Evolutionary conservation across 1,284 basidiomycete species (phyloP).

Genomic region (Ustilago loliicola): DNA sequence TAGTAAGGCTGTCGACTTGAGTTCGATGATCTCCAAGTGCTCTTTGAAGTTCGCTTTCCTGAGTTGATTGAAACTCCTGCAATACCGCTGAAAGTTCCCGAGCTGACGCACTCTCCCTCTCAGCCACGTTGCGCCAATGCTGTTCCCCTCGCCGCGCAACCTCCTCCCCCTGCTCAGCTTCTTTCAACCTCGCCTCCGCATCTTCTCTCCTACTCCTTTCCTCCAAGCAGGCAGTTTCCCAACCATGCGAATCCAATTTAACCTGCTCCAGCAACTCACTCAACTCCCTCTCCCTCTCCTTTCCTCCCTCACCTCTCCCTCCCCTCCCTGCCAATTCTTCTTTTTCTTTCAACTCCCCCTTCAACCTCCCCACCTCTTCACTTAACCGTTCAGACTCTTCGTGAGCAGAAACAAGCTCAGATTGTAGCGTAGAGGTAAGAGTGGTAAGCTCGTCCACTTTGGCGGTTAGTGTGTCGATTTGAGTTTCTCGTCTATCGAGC

Average conservation of each 20-base stretch:
- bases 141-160: slow-evolving; percentile 56
- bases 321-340: slow-evolving; percentile 2
- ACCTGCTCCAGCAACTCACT: slow-evolving; percentile 56
- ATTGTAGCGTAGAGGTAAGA: slow-evolving; percentile 14
- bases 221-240: slow-evolving; percentile 43
- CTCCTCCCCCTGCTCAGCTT: slow-evolving; percentile 71
- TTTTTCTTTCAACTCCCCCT: neutral
- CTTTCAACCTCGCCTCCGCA: slow-evolving; percentile 78
- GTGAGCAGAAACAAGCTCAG: slow-evolving; percentile 54
- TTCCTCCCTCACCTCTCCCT: neutral
- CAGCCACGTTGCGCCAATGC: slow-evolving; percentile 75
- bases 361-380: slow-evolving; percentile 37
- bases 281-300: slow-evolving; percentile 44
- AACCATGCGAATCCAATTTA: slow-evolving; percentile 51
- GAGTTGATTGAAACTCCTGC: slow-evolving; percentile 88
- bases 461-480: slow-evolving; percentile 61
- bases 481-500: slow-evolving; percentile 64
- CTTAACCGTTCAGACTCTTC: slow-evolving; percentile 52
- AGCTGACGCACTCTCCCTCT: slow-evolving; percentile 81
- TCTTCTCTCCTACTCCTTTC: slow-evolving; percentile 63
- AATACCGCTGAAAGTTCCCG: slow-evolving; percentile 90
- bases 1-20: slow-evolving; percentile 79
- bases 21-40: slow-evolving; percentile 85
- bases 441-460: slow-evolving; percentile 23
- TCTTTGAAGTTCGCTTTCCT: slow-evolving; percentile 76